phyloP scores from a whole-genome alignment of 2,329 filamentous ascomycete genomes.

The Cryoendolithus antarcticus region DNA sequence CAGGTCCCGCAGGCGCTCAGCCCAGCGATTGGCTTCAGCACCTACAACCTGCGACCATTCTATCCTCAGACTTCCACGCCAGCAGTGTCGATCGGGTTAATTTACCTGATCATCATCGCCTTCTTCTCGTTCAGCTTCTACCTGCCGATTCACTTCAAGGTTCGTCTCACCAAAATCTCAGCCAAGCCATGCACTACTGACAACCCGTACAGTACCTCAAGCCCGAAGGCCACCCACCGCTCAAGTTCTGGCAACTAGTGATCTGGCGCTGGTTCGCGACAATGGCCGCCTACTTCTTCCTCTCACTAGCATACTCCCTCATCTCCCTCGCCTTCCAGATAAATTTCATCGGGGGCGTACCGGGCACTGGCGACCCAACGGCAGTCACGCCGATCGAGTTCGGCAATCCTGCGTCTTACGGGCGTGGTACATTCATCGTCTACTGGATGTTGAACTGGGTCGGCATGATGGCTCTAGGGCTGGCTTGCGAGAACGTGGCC shows the following conservation, averaged over 20 bases:
- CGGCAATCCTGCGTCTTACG: conserved; percentile 42
- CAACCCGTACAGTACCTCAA: conserved; percentile 35
- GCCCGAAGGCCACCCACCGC: conserved; percentile 42
- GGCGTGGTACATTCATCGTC: conserved; percentile 45
- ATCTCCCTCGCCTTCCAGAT: conserved; percentile 52
- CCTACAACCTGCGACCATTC: conserved; percentile 49
- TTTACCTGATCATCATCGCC: conserved; percentile 55
- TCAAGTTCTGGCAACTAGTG: conserved; percentile 47
- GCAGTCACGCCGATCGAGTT: conserved; percentile 23
- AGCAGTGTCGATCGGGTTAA: conserved; percentile 49
- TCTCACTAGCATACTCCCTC: conserved; percentile 52
- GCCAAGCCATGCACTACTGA: background rate
- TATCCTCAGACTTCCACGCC: conserved; percentile 42
- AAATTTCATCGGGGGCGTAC: conserved; percentile 39
- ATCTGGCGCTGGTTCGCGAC: conserved; percentile 47
- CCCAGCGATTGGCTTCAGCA: conserved; percentile 44
- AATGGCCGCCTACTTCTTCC: conserved; percentile 45
- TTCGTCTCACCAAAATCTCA: conserved; percentile 1
- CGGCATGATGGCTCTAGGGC: conserved; percentile 50
- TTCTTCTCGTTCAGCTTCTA: conserved; percentile 57
- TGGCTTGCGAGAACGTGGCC: conserved; percentile 53
- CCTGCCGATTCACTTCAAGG: conserved; percentile 46
- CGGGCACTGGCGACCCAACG: conserved; percentile 30
- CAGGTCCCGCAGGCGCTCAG: conserved; percentile 41
- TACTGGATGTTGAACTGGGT: conserved; percentile 44